Percentiles rank a stretch among this genome's conserved stretches.
Evolutionary conservation across 23 red algal species (phyloP).

Genomic region (Gracilaria gracilis): DNA sequence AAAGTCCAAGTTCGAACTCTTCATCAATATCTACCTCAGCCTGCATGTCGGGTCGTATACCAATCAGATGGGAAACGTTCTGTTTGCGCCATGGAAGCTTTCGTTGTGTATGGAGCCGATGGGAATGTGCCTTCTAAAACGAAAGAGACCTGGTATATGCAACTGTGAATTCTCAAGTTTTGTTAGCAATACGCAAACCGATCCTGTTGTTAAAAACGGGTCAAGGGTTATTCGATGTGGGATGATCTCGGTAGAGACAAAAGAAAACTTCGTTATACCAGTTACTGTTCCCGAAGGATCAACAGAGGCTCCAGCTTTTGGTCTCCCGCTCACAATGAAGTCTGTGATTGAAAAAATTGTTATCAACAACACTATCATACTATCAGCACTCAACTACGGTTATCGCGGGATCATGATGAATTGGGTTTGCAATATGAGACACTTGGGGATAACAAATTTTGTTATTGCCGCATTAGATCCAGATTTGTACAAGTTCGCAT

Average conservation of each 20-base stretch:
- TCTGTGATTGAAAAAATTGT: constrained; percentile 80
- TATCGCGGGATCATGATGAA: constrained; percentile 99
- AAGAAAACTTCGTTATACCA: constrained; percentile 96
- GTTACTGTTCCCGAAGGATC: constrained; percentile 80
- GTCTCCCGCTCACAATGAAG: constrained; percentile 87
- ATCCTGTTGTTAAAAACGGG: constrained; percentile 97
- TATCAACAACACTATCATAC: constrained; percentile 87
- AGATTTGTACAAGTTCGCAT: constrained; percentile 95
- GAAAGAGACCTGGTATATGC: constrained; percentile 91
- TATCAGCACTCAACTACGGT: constrained; percentile 97
- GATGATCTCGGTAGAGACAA: constrained; percentile 93
- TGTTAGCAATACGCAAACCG: constrained; percentile 89
- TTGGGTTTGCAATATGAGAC: constrained; percentile 97
- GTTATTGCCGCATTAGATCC: constrained; percentile 95
- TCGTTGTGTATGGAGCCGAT: constrained; percentile 85
- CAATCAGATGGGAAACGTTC: constrained; percentile 94
- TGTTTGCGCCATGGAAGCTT: constrained; percentile 97
- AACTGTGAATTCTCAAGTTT: constrained; percentile 95
- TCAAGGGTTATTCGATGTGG: constrained; percentile 95
- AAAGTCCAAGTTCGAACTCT: constrained; percentile 95
- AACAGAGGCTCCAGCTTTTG: constrained; percentile 83
- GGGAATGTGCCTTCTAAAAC: constrained; percentile 92
- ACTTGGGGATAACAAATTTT: constrained; percentile 86
- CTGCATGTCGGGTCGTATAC: constrained; percentile 90
- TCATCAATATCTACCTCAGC: constrained; percentile 97